phyloP scores from a whole-genome alignment of 768 basidiomycete genomes.

The Roridomyces roridus region DNA sequence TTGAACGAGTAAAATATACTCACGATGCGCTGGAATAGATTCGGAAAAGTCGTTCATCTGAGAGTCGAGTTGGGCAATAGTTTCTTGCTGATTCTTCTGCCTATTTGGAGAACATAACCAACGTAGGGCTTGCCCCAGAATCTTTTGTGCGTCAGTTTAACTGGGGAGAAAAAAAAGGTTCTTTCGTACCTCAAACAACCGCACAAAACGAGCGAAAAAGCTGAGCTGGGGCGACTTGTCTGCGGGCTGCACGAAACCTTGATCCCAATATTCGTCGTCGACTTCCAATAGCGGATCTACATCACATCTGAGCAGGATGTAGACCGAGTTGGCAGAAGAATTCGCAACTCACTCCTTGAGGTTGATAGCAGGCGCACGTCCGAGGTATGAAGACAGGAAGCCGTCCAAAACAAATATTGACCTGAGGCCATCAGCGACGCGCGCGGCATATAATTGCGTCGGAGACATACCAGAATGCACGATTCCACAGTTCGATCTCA shows the following conservation, averaged over 20 bases:
- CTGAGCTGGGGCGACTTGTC: conserved; percentile 59
- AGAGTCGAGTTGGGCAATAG: conserved; percentile 67
- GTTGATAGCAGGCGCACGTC: conserved; percentile 68
- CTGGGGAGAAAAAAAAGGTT: not conserved
- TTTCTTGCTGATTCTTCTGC: conserved; percentile 56
- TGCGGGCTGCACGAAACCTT: conserved; percentile 65
- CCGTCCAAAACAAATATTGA: conserved; percentile 37
- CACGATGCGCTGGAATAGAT: conserved; percentile 54
- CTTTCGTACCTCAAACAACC: conserved; percentile 46
- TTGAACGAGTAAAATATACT: conserved; percentile 31
- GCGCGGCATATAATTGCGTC: too few species aligned
- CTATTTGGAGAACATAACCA: conserved; percentile 55
- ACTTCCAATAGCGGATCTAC: conserved; percentile 68
- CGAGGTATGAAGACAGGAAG: conserved; percentile 51
- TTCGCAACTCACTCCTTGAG: conserved; percentile 65
- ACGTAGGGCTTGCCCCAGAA: conserved; percentile 62
- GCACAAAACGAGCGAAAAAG: conserved; percentile 57
- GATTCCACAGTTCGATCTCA: conserved; percentile 68
- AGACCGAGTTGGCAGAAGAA: not conserved
- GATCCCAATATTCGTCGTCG: conserved; percentile 53
- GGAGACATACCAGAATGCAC: conserved; percentile 49
- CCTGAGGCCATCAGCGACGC: too few species aligned
- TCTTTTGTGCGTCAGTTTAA: conserved; percentile 26
- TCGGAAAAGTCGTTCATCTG: conserved; percentile 67
- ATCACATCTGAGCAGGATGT: conserved; percentile 53